phyloP scores from a whole-genome alignment of 345 rosid genomes.

The Psidium guajava region DNA sequence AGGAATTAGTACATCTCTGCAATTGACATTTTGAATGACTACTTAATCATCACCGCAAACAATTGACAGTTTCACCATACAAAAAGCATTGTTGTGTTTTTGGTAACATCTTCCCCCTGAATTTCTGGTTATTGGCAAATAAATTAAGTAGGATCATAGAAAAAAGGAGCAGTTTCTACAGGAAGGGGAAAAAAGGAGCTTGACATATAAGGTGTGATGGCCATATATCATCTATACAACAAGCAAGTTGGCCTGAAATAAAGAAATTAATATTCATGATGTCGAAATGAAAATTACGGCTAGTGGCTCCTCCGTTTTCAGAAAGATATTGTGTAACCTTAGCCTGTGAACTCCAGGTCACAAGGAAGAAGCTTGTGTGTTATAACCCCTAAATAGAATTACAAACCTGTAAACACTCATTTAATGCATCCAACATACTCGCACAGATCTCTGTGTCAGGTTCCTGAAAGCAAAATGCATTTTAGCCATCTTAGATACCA shows the following conservation, averaged over 20 bases:
- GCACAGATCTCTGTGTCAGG: slow-evolving; percentile 97
- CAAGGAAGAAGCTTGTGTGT: neutral
- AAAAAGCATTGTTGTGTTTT: neutral
- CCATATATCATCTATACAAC: neutral
- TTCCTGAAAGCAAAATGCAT: slow-evolving; percentile 53
- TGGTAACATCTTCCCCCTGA: neutral
- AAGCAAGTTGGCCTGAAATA: neutral
- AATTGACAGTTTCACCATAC: neutral
- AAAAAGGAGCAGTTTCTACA: neutral
- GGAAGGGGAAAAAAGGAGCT: neutral
- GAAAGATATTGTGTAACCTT: neutral
- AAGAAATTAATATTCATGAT: neutral
- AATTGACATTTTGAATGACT: neutral
- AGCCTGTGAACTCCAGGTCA: neutral
- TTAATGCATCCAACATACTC: slow-evolving; percentile 91
- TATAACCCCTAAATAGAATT: neutral
- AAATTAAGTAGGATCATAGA: neutral
- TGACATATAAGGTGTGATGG: neutral
- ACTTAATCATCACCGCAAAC: neutral
- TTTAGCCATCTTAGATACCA: neutral
- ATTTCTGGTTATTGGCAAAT: neutral
- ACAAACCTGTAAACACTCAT: slow-evolving; percentile 93
- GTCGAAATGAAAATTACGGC: neutral
- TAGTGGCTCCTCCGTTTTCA: neutral
- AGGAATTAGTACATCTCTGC: neutral